phyloP scores from a whole-genome alignment of 306 rosid species.

The Citrullus mucosospermus region DNA sequence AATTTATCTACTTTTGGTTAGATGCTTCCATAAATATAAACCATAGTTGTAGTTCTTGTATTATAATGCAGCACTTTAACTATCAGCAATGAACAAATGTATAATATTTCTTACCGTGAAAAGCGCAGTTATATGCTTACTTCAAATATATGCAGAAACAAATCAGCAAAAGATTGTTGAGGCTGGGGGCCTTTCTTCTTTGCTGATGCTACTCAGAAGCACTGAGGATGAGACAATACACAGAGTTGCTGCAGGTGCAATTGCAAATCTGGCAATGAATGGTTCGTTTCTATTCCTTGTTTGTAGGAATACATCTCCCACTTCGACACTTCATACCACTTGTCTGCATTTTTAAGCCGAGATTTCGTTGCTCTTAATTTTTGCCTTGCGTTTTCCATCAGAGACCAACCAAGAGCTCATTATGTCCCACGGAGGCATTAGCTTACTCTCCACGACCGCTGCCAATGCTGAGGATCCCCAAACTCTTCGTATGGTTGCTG shows the following conservation, averaged over 20 bases:
- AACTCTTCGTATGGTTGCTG: slow-evolving; percentile 97
- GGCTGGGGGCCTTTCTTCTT: slow-evolving; percentile 88
- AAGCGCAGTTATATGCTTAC: neutral
- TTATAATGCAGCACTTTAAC: neutral
- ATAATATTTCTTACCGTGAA: neutral
- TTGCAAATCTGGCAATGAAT: slow-evolving; percentile 96
- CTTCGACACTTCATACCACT: neutral
- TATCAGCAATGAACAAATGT: neutral
- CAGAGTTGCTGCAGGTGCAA: slow-evolving; percentile 99
- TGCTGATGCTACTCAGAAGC: slow-evolving; percentile 71
- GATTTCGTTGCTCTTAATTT: neutral
- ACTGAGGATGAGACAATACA: slow-evolving; percentile 86
- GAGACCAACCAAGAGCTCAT: slow-evolving; percentile 98
- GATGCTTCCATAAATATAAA: neutral
- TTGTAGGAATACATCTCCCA: neutral
- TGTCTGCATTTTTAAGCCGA: neutral
- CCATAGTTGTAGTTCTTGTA: neutral
- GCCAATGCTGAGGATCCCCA: slow-evolving; percentile 88
- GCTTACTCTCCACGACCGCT: slow-evolving; percentile 73
- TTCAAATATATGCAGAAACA: slow-evolving; percentile 43
- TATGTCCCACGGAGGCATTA: slow-evolving; percentile 92
- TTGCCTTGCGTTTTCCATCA: slow-evolving; percentile 23
- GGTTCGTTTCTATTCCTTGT: slow-evolving; percentile 30
- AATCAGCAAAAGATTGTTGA: slow-evolving; percentile 96
- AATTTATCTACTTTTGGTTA: neutral